These are phyloP conservation scores for Lipomyces japonicus DNA, from an alignment of 805 yeast genomes.

Conservation along the genomic window DNA sequence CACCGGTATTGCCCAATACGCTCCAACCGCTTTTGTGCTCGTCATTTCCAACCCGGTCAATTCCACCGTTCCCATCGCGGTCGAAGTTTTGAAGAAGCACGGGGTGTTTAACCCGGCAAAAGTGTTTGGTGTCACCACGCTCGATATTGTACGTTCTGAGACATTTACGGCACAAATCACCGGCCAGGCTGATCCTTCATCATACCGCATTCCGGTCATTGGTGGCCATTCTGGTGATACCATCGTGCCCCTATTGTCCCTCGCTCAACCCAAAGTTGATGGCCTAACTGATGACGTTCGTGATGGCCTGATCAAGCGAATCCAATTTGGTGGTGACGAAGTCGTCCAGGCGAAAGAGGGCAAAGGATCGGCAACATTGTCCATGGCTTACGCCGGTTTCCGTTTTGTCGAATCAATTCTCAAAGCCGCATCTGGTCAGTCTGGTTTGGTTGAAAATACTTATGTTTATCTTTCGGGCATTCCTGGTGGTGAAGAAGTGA, in stretches of 20 bases:
- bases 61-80: conserved; percentile 87
- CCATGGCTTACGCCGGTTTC: conserved; percentile 94
- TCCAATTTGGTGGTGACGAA: conserved; percentile 96
- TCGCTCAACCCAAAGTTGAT: conserved; percentile 36
- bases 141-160: conserved; percentile 84
- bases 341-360: conserved; percentile 94
- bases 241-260: conserved; percentile 77
- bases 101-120: conserved; percentile 67
- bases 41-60: conserved; percentile 92
- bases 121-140: conserved; percentile 83
- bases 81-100: conserved; percentile 66
- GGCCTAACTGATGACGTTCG: conserved; percentile 39
- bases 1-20: conserved; percentile 63
- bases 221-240: conserved; percentile 97
- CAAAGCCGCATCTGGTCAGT: conserved; percentile 29
- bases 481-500: conserved; percentile 51
- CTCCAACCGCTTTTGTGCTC: conserved; percentile 73
- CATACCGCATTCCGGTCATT: conserved; percentile 62
- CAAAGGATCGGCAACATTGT: conserved; percentile 88
- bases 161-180: conserved; percentile 63
- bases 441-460: conserved; percentile 25
- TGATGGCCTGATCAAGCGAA: conserved; percentile 74
- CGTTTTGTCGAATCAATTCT: conserved; percentile 63
- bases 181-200: conserved; percentile 45
- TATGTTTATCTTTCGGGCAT: conserved; percentile 43